Evolutionary conservation across 768 basidiomycete genomes (phyloP).

Genomic region (Lentinula detonsa): DNA sequence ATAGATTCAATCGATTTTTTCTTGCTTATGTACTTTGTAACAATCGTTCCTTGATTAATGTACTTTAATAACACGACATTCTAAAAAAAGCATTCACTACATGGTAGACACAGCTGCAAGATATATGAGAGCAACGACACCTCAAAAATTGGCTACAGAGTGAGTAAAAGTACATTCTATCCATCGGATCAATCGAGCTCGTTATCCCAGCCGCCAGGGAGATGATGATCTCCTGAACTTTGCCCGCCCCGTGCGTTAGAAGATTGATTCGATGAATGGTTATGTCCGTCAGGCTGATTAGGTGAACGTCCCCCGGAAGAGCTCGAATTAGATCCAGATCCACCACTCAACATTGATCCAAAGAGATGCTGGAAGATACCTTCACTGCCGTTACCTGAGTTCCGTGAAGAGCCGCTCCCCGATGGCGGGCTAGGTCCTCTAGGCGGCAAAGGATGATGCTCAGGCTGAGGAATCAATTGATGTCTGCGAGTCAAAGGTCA

Average conservation of each 20-base stretch:
- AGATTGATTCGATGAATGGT: not conserved
- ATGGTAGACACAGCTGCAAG: not conserved
- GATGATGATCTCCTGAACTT: constrained; percentile 13
- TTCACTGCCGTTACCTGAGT: not conserved
- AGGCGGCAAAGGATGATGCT: constrained; percentile 26
- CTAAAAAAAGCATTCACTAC: not conserved
- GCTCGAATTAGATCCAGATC: constrained; percentile 10
- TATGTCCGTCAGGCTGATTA: not conserved
- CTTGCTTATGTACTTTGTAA: not conserved
- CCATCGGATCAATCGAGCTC: constrained; percentile 21
- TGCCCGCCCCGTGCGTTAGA: not conserved
- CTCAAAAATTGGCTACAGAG: not conserved
- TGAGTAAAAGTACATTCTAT: not conserved
- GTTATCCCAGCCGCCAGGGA: constrained; percentile 28
- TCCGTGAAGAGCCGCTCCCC: not conserved
- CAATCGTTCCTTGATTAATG: not conserved
- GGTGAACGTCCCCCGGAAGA: not conserved
- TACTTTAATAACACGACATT: not conserved
- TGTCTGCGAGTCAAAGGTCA: not conserved
- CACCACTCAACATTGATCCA: constrained; percentile 9
- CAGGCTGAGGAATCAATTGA: constrained; percentile 11
- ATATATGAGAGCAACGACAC: not conserved
- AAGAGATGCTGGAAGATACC: constrained; percentile 4
- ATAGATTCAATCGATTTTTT: not conserved
- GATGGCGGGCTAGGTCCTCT: constrained; percentile 3